Percentiles rank a stretch among this genome's conserved stretches.
Conservation (phyloP, 2,329 filamentous ascomycete species). For the Cyphellophora europaea region DNA sequence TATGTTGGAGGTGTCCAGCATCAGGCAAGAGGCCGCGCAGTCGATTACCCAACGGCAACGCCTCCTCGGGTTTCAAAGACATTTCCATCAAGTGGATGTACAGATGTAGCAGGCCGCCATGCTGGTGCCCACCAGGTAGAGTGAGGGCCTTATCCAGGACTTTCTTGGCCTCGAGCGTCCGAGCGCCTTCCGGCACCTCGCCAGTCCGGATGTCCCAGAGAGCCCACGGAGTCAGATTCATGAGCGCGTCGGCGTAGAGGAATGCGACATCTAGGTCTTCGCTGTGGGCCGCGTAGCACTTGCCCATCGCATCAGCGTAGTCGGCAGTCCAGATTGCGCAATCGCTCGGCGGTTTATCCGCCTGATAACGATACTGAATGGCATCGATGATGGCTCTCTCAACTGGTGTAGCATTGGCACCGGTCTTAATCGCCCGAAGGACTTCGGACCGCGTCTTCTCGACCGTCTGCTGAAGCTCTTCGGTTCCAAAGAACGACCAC, state of each 20-base stretch:
- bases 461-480: constrained; percentile 40
- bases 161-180: constrained; percentile 48
- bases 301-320: constrained; percentile 54
- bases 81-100: constrained; percentile 75
- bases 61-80: constrained; percentile 57
- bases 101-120: constrained; percentile 64
- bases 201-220: constrained; percentile 55
- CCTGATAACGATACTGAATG: constrained; percentile 52
- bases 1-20: constrained; percentile 62
- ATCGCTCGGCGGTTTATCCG: constrained; percentile 38
- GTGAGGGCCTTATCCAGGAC: constrained; percentile 52
- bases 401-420: constrained; percentile 30
- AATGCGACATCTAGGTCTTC: constrained; percentile 55
- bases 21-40: constrained; percentile 59
- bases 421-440: constrained; percentile 30
- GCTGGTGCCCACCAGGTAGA: constrained; percentile 39
- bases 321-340: constrained; percentile 46
- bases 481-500: constrained; percentile 59
- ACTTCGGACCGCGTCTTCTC: constrained; percentile 12
- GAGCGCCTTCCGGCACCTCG: constrained; percentile 43
- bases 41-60: constrained; percentile 49
- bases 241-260: constrained; percentile 55
- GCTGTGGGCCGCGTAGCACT: constrained; percentile 42
- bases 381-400: constrained; percentile 58
- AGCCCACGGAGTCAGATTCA: constrained; percentile 57